These are phyloP conservation scores for Annulohypoxylon nitens DNA, from an alignment of 495 filamentous ascomycete species.

Conservation along the genomic window DNA sequence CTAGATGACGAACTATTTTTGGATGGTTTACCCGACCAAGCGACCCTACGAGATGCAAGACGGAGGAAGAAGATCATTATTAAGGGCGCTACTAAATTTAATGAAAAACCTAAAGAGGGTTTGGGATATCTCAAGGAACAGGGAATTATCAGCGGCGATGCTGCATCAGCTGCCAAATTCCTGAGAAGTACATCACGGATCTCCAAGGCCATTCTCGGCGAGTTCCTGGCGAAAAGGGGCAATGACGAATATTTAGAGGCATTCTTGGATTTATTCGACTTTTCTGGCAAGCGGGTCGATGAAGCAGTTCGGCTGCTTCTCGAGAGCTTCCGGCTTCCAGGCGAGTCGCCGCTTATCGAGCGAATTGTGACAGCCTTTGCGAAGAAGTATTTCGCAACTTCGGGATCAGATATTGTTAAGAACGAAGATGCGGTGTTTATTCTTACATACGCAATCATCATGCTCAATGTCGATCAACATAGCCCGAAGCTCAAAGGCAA, in stretches of 20 bases:
- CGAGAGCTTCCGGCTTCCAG: slow-evolving; percentile 93
- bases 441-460: slow-evolving; percentile 94
- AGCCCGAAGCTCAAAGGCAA: slow-evolving; percentile 88
- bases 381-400: slow-evolving; percentile 84
- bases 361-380: slow-evolving; percentile 89
- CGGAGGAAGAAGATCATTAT: slow-evolving; percentile 88
- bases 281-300: slow-evolving; percentile 85
- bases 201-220: slow-evolving; percentile 91
- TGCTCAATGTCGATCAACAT: slow-evolving; percentile 94
- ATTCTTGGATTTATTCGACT: slow-evolving; percentile 89
- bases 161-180: slow-evolving; percentile 81
- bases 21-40: slow-evolving; percentile 76
- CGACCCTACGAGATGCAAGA: slow-evolving; percentile 74
- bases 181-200: slow-evolving; percentile 86
- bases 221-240: slow-evolving; percentile 89
- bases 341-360: slow-evolving; percentile 93
- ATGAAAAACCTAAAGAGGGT: slow-evolving; percentile 91
- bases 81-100: slow-evolving; percentile 90
- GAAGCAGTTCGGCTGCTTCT: slow-evolving; percentile 89
- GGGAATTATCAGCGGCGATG: slow-evolving; percentile 83
- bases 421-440: slow-evolving; percentile 92
- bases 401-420: slow-evolving; percentile 78
- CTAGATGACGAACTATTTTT: slow-evolving; percentile 75
- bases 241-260: slow-evolving; percentile 85
- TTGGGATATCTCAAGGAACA: slow-evolving; percentile 86